phyloP scores from a whole-genome alignment of 202 grass and related monocot species.

The Digitaria exilis region DNA sequence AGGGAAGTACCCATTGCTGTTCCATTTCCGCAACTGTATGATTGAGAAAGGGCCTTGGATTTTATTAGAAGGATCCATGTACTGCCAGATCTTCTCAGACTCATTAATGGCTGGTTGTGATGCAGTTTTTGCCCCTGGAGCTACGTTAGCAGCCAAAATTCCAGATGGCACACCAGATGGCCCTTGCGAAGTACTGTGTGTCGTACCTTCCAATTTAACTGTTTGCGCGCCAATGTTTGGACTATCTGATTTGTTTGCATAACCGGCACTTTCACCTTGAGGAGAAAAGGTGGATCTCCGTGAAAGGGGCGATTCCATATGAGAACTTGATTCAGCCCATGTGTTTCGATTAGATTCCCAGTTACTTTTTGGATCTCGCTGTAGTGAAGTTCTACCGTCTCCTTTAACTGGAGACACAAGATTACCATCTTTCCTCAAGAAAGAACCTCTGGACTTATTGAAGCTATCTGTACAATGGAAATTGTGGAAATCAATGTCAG shows the following conservation, averaged over 20 bases:
- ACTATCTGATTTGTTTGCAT: constrained; percentile 42
- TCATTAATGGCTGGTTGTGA: constrained; percentile 52
- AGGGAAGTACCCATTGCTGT: constrained; percentile 87
- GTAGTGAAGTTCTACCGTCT: constrained; percentile 52
- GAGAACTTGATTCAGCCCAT: constrained; percentile 49
- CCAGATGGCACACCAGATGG: constrained; percentile 40
- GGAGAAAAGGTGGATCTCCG: constrained; percentile 53
- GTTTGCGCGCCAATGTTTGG: constrained; percentile 35
- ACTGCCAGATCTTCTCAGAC: constrained; percentile 94
- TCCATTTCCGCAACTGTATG: constrained; percentile 90
- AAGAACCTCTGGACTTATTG: constrained; percentile 65
- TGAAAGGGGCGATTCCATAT: constrained; percentile 50
- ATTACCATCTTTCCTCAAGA: constrained; percentile 73
- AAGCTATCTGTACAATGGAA: constrained; percentile 66
- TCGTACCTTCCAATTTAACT: constrained; percentile 41
- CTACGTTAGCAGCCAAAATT: constrained; percentile 35
- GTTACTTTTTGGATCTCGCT: constrained; percentile 56
- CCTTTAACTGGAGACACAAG: constrained; percentile 64
- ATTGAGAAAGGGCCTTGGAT: constrained; percentile 96
- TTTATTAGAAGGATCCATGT: constrained; percentile 88
- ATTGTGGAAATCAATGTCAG: constrained; percentile 39
- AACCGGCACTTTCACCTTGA: constrained; percentile 43
- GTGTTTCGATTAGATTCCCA: constrained; percentile 62
- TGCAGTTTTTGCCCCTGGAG: constrained; percentile 24
- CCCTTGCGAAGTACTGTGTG: constrained; percentile 35